Evolutionary conservation across 1,284 basidiomycete genomes (phyloP).

Genomic region (Cutaneotrichosporon cyanovorans): DNA sequence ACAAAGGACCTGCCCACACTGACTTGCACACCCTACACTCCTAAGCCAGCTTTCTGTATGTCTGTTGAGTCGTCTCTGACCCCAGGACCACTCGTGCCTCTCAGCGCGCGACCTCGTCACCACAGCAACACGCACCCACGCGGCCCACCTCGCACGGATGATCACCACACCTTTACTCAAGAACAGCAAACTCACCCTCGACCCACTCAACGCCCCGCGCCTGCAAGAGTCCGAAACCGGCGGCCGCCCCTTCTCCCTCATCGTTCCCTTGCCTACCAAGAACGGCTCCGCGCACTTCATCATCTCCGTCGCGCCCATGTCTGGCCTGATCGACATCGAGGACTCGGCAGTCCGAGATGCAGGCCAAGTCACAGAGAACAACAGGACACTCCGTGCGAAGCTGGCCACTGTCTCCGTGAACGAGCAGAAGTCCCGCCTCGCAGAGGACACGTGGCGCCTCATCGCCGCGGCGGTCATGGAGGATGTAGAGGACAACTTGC

Average conservation of each 20-base stretch:
- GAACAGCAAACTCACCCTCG: slow-evolving; percentile 23
- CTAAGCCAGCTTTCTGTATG: no score
- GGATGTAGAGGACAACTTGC: slow-evolving; percentile 35
- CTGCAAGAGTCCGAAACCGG: slow-evolving; percentile 20
- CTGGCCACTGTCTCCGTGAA: slow-evolving; percentile 28
- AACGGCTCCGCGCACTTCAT: slow-evolving; percentile 17
- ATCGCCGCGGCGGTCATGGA: slow-evolving; percentile 37
- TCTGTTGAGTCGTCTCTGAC: no score
- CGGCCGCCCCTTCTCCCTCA: slow-evolving; percentile 25
- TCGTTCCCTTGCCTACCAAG: slow-evolving; percentile 30
- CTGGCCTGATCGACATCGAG: slow-evolving; percentile 37
- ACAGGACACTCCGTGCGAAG: slow-evolving; percentile 20
- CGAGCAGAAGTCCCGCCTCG: slow-evolving; percentile 26
- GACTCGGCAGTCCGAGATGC: slow-evolving; percentile 29
- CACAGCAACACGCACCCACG: slow-evolving; percentile 30
- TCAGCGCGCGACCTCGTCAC: slow-evolving; percentile 30
- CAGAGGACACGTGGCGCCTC: slow-evolving; percentile 33
- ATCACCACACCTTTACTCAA: slow-evolving; percentile 22
- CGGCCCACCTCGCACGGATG: slow-evolving; percentile 26
- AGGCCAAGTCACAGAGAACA: slow-evolving; percentile 15
- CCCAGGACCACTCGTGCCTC: no score
- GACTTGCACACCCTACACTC: no score
- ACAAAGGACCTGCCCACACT: no score
- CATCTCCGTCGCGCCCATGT: slow-evolving; percentile 28
- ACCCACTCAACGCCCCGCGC: slow-evolving; percentile 27